phyloP scores from a whole-genome alignment of 805 yeast genomes.

The Saturnispora hagleri region DNA sequence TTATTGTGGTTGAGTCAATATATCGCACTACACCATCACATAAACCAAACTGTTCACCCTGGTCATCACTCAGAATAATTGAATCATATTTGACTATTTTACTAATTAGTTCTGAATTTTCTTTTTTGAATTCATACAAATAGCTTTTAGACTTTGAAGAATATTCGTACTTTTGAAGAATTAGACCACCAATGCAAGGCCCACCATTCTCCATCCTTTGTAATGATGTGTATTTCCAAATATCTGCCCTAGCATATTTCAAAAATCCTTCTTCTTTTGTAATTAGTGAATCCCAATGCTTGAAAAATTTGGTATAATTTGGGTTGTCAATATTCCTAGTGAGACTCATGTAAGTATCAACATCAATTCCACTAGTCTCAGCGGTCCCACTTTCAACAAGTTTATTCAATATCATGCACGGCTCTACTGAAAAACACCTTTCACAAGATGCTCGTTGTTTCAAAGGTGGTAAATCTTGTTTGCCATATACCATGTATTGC shows the following conservation, averaged over 20 bases:
- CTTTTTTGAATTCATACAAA: slow-evolving; percentile 42
- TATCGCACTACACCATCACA: slow-evolving; percentile 50
- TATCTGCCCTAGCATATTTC: slow-evolving; percentile 43
- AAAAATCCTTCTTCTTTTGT: slow-evolving; percentile 63
- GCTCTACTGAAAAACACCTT: slow-evolving; percentile 43
- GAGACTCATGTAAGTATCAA: slow-evolving; percentile 36
- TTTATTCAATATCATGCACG: slow-evolving; percentile 59
- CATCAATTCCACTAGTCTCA: slow-evolving; percentile 43
- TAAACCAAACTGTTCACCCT: slow-evolving; percentile 52
- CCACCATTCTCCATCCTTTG: slow-evolving; percentile 58
- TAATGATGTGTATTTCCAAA: slow-evolving; percentile 55
- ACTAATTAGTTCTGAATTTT: slow-evolving; percentile 22
- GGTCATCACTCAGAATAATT: slow-evolving; percentile 64
- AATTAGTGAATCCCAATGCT: slow-evolving; percentile 65
- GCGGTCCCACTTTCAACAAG: slow-evolving; percentile 50
- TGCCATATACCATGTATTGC: slow-evolving; percentile 41
- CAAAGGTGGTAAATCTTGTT: slow-evolving; percentile 45
- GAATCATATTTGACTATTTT: slow-evolving; percentile 53
- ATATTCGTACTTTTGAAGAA: slow-evolving; percentile 27
- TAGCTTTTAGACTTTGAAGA: slow-evolving; percentile 20
- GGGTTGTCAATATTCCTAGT: slow-evolving; percentile 37
- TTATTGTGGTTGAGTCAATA: slow-evolving; percentile 35
- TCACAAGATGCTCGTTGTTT: slow-evolving; percentile 48
- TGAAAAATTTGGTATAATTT: slow-evolving; percentile 45
- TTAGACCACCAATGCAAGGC: slow-evolving; percentile 44